phyloP scores from a whole-genome alignment of 2,329 filamentous ascomycete species.

The Apiospora koreana region DNA sequence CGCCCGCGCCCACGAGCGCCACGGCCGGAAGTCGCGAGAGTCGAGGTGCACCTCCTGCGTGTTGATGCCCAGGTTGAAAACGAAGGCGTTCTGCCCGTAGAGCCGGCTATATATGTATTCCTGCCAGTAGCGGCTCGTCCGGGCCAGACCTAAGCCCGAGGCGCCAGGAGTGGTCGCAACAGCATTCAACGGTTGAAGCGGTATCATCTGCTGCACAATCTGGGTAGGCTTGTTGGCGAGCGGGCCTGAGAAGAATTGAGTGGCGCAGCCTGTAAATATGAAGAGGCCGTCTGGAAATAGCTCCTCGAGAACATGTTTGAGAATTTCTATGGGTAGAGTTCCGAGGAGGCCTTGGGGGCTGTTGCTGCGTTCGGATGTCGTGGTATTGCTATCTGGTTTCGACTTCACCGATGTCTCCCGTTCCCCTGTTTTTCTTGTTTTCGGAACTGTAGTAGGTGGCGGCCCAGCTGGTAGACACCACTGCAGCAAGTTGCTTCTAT shows the following conservation, averaged over 20 bases:
- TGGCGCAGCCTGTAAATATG: not conserved
- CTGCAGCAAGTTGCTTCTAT: not conserved
- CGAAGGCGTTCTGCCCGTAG: conserved; percentile 5
- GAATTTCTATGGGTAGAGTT: not conserved
- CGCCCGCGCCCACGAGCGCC: not conserved
- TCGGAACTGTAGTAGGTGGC: not conserved
- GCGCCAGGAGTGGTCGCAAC: not conserved
- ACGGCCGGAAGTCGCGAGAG: not conserved
- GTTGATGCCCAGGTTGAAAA: conserved; percentile 3
- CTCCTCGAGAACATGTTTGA: not conserved
- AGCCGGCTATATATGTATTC: not conserved
- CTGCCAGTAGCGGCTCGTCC: not conserved
- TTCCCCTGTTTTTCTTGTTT: not conserved
- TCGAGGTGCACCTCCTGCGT: not conserved
- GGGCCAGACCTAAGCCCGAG: not conserved
- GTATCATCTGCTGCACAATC: not conserved
- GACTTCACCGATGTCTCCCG: not conserved
- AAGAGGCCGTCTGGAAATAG: not conserved
- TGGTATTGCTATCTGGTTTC: not conserved
- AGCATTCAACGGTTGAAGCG: too few species aligned
- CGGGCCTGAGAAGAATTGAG: not conserved
- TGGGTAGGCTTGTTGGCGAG: not conserved
- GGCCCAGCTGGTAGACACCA: not conserved
- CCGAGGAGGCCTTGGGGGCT: not conserved
- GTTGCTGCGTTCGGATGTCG: not conserved